A percentile compares a stretch with the other conserved stretches of the same genome.
These are phyloP conservation scores for Neonectria magnoliae DNA, from an alignment of 2,329 filamentous ascomycete species.

Conservation along the genomic window DNA sequence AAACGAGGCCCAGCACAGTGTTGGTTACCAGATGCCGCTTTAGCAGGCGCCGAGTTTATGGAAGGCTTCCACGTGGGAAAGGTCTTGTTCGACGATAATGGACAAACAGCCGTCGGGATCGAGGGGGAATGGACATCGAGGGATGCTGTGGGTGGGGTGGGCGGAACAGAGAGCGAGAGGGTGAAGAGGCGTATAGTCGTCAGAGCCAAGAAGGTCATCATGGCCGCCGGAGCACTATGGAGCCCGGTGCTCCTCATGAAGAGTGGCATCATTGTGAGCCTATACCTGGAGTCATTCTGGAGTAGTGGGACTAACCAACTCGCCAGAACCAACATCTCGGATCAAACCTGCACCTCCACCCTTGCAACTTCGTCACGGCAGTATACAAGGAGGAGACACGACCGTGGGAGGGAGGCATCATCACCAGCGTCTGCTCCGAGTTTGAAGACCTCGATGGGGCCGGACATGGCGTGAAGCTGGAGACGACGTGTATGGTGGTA, in stretches of 20 bases:
- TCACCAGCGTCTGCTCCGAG: conserved; percentile 80
- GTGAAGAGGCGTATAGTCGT: conserved; percentile 72
- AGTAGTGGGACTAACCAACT: conserved; percentile 31
- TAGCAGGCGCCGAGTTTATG: conserved; percentile 81
- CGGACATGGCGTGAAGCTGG: conserved; percentile 85
- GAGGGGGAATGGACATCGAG: conserved; percentile 79
- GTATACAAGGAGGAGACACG: conserved; percentile 76
- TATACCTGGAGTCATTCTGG: conserved; percentile 8
- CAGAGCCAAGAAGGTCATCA: conserved; percentile 81
- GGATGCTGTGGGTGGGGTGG: conserved; percentile 68
- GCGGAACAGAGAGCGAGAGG: conserved; percentile 59
- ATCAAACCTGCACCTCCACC: conserved; percentile 83
- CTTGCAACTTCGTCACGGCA: conserved; percentile 67
- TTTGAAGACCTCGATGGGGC: conserved; percentile 84
- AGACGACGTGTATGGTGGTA: conserved; percentile 76
- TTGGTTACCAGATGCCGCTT: conserved; percentile 82
- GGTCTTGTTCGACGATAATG: conserved; percentile 72
- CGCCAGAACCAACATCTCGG: conserved; percentile 83
- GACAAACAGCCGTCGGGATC: conserved; percentile 73
- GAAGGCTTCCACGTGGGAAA: conserved; percentile 81
- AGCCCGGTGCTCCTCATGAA: conserved; percentile 80
- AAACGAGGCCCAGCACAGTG: conserved; percentile 83
- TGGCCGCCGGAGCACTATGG: conserved; percentile 80
- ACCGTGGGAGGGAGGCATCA: conserved; percentile 79
- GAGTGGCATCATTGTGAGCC: conserved; percentile 75